phyloP scores from a whole-genome alignment of 495 filamentous ascomycete genomes.

The Aspergillus leporis region DNA sequence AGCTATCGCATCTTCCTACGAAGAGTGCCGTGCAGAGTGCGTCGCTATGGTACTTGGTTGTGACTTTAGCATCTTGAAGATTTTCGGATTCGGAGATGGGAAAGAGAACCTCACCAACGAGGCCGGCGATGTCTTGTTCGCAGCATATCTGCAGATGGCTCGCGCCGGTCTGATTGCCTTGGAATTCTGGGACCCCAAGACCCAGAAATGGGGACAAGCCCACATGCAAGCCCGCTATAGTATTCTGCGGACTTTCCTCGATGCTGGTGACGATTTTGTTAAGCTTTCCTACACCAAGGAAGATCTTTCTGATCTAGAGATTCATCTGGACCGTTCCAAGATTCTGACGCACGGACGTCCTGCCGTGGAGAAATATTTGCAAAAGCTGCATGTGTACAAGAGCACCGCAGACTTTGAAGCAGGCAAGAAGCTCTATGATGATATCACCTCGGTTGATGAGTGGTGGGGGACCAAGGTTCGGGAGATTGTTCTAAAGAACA shows the following conservation, averaged over 20 bases:
- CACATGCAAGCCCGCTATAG: slow-evolving; percentile 94
- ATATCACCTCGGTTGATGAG: slow-evolving; percentile 77
- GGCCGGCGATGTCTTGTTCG: slow-evolving; percentile 83
- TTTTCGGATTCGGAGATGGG: slow-evolving; percentile 88
- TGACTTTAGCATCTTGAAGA: slow-evolving; percentile 83
- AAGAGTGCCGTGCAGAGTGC: slow-evolving; percentile 81
- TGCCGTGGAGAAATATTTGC: slow-evolving; percentile 85
- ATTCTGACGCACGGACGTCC: slow-evolving; percentile 68
- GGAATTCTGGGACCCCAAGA: slow-evolving; percentile 87
- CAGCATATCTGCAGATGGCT: slow-evolving; percentile 88
- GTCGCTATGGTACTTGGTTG: slow-evolving; percentile 92
- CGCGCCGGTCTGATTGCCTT: slow-evolving; percentile 80
- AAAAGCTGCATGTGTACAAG: slow-evolving; percentile 92
- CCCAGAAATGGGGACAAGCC: slow-evolving; percentile 87
- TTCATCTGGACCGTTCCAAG: slow-evolving; percentile 79
- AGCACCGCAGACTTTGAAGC: slow-evolving; percentile 78
- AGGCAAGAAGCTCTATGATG: slow-evolving; percentile 74
- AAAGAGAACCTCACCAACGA: slow-evolving; percentile 66
- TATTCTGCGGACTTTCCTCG: slow-evolving; percentile 86
- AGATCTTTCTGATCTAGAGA: slow-evolving; percentile 77
- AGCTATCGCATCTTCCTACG: slow-evolving; percentile 79
- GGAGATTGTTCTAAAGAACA: slow-evolving; percentile 77
- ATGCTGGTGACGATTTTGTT: slow-evolving; percentile 79
- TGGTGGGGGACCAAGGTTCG: slow-evolving; percentile 80
- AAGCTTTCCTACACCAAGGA: slow-evolving; percentile 70